Conservation (phyloP, 2,329 filamentous ascomycete species). For the Hirsutella thompsonii region DNA sequence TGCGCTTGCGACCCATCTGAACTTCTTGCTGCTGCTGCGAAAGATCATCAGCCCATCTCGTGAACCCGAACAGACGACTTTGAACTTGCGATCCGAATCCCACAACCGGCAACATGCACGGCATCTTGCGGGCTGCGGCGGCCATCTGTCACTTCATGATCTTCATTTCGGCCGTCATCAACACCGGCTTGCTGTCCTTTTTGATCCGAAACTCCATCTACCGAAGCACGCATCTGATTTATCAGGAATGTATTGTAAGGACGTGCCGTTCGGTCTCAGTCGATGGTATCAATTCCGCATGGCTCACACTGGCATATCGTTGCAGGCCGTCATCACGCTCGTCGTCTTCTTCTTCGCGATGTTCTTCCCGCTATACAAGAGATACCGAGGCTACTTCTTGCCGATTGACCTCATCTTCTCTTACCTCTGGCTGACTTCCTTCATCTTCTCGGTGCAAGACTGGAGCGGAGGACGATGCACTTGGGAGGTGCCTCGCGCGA, state of each 20-base stretch:
- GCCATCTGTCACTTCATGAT: conserved; percentile 10
- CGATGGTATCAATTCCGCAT: too few relatives aligned
- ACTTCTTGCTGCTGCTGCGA: too few relatives aligned
- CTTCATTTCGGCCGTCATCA: conserved; percentile 10
- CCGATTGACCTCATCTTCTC: conserved; percentile 11
- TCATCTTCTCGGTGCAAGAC: conserved; percentile 12
- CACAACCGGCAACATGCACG: neutral
- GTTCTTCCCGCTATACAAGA: conserved; percentile 7
- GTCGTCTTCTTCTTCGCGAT: conserved; percentile 8
- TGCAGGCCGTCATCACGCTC: conserved; percentile 10
- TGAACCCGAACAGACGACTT: too few relatives aligned
- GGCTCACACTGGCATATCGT: too few relatives aligned
- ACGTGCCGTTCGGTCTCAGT: too few relatives aligned
- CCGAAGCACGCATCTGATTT: conserved; percentile 9
- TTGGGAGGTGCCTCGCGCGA: neutral
- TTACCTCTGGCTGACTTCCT: conserved; percentile 14
- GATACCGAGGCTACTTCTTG: conserved; percentile 10
- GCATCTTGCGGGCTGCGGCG: conserved; percentile 5
- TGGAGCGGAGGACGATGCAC: conserved; percentile 8
- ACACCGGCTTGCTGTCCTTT: conserved; percentile 11
- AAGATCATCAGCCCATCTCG: too few relatives aligned
- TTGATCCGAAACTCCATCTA: conserved; percentile 7
- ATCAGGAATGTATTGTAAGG: conserved; percentile 12
- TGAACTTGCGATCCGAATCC: neutral
- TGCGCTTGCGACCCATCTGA: too few relatives aligned